A percentile compares a stretch with the other conserved stretches of the same genome.
Evolutionary conservation across 2,329 filamentous ascomycete species (phyloP).

Genomic region (Corynespora cassiicola): DNA sequence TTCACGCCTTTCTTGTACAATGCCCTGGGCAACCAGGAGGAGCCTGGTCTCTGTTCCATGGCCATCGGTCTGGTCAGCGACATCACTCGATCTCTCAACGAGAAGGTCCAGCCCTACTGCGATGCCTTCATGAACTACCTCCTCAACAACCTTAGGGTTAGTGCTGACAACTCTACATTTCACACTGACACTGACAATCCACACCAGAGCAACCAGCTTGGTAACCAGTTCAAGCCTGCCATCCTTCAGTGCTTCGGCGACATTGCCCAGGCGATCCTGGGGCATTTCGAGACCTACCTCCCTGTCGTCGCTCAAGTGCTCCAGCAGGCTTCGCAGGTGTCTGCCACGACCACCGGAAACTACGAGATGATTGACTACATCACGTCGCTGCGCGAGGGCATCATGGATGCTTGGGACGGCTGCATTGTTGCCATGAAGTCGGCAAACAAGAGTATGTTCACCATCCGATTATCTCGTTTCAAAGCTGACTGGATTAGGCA

Average conservation of each 20-base stretch:
- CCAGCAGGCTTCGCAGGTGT: conserved; percentile 88
- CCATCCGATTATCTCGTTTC: background rate
- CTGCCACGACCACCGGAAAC: conserved; percentile 77
- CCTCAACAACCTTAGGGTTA: conserved; percentile 84
- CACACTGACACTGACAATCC: conserved; percentile 6
- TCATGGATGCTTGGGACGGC: conserved; percentile 99
- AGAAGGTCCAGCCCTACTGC: conserved; percentile 92
- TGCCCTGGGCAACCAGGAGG: conserved; percentile 93
- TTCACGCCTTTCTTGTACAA: conserved; percentile 94
- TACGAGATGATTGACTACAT: conserved; percentile 98
- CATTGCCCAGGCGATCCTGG: conserved; percentile 91
- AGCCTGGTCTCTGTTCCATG: conserved; percentile 92
- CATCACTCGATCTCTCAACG: conserved; percentile 88
- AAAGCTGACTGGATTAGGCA: conserved; percentile 58
- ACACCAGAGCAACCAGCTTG: conserved; percentile 77
- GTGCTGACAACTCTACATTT: conserved; percentile 32
- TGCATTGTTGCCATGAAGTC: conserved; percentile 94
- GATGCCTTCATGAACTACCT: conserved; percentile 98
- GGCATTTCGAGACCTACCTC: conserved; percentile 91
- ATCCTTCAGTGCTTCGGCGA: conserved; percentile 98
- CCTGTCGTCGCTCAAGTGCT: conserved; percentile 91
- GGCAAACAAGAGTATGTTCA: conserved; percentile 72
- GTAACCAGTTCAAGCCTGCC: conserved; percentile 96
- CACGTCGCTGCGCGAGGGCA: conserved; percentile 91
- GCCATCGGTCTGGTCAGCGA: conserved; percentile 97